A percentile compares a stretch with the other conserved stretches of the same genome.
phyloP scores from a whole-genome alignment of 2,329 filamentous ascomycete genomes.

The Colletotrichum orchidophilum region DNA sequence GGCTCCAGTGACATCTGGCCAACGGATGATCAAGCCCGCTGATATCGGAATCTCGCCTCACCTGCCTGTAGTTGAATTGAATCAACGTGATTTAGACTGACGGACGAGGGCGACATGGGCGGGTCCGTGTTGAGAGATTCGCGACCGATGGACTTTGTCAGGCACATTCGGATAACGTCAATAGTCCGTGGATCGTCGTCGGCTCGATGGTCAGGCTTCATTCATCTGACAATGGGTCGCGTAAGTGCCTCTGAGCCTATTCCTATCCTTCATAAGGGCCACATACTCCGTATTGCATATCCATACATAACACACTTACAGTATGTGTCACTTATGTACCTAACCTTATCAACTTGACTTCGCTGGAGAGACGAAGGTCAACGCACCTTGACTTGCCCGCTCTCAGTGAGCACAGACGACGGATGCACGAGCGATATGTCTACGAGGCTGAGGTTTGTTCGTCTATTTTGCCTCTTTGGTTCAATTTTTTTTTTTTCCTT shows the following conservation, averaged over 20 bases:
- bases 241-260: slow-evolving; percentile 1
- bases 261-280: too few relatives aligned
- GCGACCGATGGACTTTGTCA: neutral
- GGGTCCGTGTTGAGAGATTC: neutral
- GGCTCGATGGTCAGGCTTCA: neutral
- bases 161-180: slow-evolving; percentile 12
- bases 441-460: neutral
- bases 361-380: neutral
- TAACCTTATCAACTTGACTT: neutral
- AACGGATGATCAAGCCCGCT: neutral
- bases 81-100: neutral
- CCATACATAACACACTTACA: too few relatives aligned
- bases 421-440: neutral
- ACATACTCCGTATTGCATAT: too few relatives aligned
- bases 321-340: neutral
- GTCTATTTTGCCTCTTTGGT: neutral
- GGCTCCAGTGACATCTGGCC: neutral
- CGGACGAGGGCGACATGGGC: neutral
- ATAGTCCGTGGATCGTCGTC: neutral
- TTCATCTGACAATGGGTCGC: neutral
- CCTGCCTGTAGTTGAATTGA: neutral
- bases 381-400: neutral
- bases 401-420: neutral
- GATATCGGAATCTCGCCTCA: neutral
- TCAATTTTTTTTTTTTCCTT: neutral